phyloP scores from a whole-genome alignment of 2,329 filamentous ascomycete species.

The Sordariomycetes sp. region DNA sequence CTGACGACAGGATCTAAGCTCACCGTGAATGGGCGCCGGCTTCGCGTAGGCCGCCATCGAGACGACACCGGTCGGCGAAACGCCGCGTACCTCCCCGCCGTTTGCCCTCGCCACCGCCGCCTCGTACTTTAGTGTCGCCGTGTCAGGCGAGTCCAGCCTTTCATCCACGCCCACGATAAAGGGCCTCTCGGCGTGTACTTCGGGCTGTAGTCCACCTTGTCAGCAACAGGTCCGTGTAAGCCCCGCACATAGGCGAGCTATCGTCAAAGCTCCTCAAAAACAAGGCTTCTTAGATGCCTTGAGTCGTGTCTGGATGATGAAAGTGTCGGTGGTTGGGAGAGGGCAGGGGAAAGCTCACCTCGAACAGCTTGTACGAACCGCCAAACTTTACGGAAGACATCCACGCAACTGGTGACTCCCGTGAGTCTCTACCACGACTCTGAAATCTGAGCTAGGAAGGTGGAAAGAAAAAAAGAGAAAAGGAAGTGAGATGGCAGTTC shows the following conservation, averaged over 20 bases:
- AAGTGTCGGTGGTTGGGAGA: background rate
- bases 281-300: no score
- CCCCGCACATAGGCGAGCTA: background rate
- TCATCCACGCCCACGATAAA: conserved; percentile 42
- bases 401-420: conserved; percentile 26
- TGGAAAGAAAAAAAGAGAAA: background rate
- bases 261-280: background rate
- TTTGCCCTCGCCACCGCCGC: conserved; percentile 37
- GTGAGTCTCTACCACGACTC: background rate
- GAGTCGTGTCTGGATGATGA: background rate
- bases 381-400: conserved; percentile 47
- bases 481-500: background rate
- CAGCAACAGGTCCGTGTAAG: conserved; percentile 5
- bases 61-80: conserved; percentile 32
- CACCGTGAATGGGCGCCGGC: conserved; percentile 70
- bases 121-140: conserved; percentile 41
- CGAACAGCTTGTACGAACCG: conserved; percentile 41
- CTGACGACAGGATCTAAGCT: background rate
- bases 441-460: background rate
- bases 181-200: conserved; percentile 37
- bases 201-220: conserved; percentile 25
- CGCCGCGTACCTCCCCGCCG: conserved; percentile 40
- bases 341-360: conserved; percentile 27
- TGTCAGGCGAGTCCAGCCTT: conserved; percentile 42
- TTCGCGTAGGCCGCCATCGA: conserved; percentile 54